Conservation (phyloP, 192 early-diverging fungal species). For the Tieghemiomyces parasiticus region DNA sequence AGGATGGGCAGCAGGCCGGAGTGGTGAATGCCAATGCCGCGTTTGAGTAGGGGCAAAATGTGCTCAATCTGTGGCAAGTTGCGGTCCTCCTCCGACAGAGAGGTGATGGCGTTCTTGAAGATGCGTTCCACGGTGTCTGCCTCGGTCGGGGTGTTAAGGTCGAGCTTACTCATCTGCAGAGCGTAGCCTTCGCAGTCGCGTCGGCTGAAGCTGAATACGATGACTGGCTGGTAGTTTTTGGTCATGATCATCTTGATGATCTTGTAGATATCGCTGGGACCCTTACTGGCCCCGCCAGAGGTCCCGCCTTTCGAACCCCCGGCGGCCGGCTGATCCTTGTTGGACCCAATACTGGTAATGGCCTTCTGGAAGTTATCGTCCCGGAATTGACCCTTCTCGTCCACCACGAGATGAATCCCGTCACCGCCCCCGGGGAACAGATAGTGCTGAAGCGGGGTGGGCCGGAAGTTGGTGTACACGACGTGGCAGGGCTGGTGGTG, state of each 20-base stretch:
- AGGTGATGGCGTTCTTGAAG: conserved; percentile 74
- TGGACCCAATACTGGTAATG: conserved; percentile 50
- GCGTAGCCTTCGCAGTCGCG: conserved; percentile 87
- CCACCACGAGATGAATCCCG: conserved; percentile 90
- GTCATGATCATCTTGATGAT: conserved; percentile 91
- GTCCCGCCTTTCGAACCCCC: conserved; percentile 27
- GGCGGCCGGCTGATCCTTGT: conserved; percentile 40
- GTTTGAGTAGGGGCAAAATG: conserved; percentile 74
- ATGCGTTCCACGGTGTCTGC: conserved; percentile 70
- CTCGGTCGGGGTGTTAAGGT: conserved; percentile 79
- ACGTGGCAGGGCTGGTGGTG: conserved; percentile 97
- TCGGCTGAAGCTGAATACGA: conserved; percentile 93
- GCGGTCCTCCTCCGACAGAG: conserved; percentile 80
- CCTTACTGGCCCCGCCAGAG: conserved; percentile 39
- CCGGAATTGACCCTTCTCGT: conserved; percentile 87
- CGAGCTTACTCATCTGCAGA: conserved; percentile 76
- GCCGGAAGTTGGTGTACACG: conserved; percentile 94
- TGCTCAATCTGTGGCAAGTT: conserved; percentile 83
- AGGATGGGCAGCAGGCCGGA: conserved; percentile 89
- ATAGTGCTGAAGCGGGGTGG: conserved; percentile 95
- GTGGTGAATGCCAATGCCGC: conserved; percentile 96
- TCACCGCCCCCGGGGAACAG: conserved; percentile 81
- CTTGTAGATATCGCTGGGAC: conserved; percentile 75
- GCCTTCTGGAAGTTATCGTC: conserved; percentile 95
- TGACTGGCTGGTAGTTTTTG: conserved; percentile 96